phyloP scores from a whole-genome alignment of 2,329 filamentous ascomycete genomes.

The Talaromyces sp. region DNA sequence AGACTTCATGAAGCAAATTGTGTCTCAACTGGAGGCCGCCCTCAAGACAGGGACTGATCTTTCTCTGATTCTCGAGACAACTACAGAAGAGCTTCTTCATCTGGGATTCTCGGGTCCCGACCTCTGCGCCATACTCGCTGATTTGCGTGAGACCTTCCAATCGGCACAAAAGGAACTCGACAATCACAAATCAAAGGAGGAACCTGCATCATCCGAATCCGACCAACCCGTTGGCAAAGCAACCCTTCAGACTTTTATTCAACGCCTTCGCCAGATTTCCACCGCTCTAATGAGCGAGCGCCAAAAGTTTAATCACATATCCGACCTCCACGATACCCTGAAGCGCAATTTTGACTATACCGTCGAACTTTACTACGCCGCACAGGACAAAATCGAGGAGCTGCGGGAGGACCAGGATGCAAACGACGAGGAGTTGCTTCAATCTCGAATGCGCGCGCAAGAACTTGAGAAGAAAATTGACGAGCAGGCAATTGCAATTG shows the following conservation, averaged over 20 bases:
- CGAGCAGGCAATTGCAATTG: constrained; percentile 44
- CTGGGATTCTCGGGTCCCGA: constrained; percentile 41
- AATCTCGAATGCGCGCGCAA: constrained; percentile 45
- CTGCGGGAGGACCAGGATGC: constrained; percentile 42
- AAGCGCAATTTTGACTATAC: constrained; percentile 47
- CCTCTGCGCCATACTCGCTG: constrained; percentile 34
- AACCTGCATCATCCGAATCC: constrained; percentile 34
- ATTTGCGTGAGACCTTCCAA: constrained; percentile 43
- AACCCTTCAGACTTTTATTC: constrained; percentile 42
- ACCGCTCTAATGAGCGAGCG: constrained; percentile 36
- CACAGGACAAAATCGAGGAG: constrained; percentile 36
- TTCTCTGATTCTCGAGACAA: constrained; percentile 35
- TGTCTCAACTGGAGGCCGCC: constrained; percentile 37
- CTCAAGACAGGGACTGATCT: constrained; percentile 41
- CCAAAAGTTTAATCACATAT: constrained; percentile 33
- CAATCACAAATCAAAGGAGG: constrained; percentile 46
- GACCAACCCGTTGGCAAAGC: constrained; percentile 33
- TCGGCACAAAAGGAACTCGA: constrained; percentile 47
- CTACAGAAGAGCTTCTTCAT: constrained; percentile 37
- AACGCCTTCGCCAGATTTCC: constrained; percentile 38
- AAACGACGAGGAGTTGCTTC: constrained; percentile 48
- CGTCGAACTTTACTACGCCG: constrained; percentile 40
- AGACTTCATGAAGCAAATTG: constrained; percentile 39
- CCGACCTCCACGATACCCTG: constrained; percentile 42
- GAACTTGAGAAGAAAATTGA: constrained; percentile 42